phyloP scores from a whole-genome alignment of 257 asterid genomes.

The Lantana camara region DNA sequence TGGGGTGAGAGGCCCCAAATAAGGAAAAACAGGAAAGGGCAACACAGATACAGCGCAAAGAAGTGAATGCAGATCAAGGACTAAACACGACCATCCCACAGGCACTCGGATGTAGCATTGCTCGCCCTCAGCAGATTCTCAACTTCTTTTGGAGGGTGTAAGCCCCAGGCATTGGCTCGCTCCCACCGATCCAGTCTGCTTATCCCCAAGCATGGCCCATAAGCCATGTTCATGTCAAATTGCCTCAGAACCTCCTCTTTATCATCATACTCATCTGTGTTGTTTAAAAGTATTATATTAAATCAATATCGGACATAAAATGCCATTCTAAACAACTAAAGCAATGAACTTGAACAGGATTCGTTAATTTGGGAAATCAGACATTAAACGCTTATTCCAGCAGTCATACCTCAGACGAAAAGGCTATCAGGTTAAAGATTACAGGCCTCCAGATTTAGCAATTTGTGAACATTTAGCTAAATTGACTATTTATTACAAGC shows the following conservation, averaged over 20 bases:
- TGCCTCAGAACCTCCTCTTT: conserved; percentile 64
- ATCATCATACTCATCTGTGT: conserved; percentile 56
- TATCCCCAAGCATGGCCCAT: conserved; percentile 89
- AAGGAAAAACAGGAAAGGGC: background rate
- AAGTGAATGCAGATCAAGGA: background rate
- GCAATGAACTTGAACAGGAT: background rate
- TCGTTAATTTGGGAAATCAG: background rate
- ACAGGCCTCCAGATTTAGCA: too few species aligned
- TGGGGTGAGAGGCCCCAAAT: too few species aligned
- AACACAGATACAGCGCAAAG: background rate
- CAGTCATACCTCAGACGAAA: too few species aligned
- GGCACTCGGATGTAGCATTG: conserved; percentile 45
- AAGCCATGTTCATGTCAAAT: conserved; percentile 79
- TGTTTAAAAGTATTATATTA: background rate
- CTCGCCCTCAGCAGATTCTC: conserved; percentile 43
- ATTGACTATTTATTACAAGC: background rate
- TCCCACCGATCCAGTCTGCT: conserved; percentile 73
- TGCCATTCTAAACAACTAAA: background rate
- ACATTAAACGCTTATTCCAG: background rate
- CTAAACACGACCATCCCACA: conserved; percentile 83
- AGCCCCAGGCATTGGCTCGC: conserved; percentile 59
- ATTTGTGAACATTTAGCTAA: too few species aligned
- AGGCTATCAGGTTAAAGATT: too few species aligned
- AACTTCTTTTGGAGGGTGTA: conserved; percentile 61
- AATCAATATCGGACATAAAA: background rate